Conservation (phyloP, 106 monocot species). For the Narthecium ossifragum region DNA sequence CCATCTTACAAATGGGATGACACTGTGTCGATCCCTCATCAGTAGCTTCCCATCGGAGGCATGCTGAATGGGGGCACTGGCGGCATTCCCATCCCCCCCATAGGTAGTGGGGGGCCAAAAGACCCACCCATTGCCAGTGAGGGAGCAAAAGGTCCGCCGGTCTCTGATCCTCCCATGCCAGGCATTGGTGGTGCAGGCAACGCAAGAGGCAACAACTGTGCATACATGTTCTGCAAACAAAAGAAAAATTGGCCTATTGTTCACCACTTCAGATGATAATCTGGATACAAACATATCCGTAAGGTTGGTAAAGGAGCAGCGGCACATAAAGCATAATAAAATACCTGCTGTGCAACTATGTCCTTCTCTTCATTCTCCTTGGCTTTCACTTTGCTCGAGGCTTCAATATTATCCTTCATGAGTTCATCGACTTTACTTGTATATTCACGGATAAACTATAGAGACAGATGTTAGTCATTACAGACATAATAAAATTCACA, state of each 20-base stretch:
- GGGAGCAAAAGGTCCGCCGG: no score
- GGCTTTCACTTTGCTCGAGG: slow-evolving; percentile 63
- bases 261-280: no score
- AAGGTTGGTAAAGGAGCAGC: background rate
- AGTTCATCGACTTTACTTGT: slow-evolving; percentile 92
- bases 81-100: slow-evolving; percentile 76
- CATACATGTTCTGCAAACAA: slow-evolving; percentile 89
- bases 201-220: slow-evolving; percentile 86
- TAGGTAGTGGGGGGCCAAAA: slow-evolving; percentile 39
- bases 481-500: background rate
- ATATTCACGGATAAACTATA: slow-evolving; percentile 93
- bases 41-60: slow-evolving; percentile 71
- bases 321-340: background rate
- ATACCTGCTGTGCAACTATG: slow-evolving; percentile 92
- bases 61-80: slow-evolving; percentile 64
- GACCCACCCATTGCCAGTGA: slow-evolving; percentile 30
- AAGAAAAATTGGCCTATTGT: background rate
- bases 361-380: slow-evolving; percentile 96
- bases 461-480: background rate
- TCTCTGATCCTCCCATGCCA: slow-evolving; percentile 59
- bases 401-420: slow-evolving; percentile 78
- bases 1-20: no score
- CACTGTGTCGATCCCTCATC: slow-evolving; percentile 2
- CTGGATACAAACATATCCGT: no score
- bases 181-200: slow-evolving; percentile 82